Evolutionary conservation across 768 basidiomycete species (phyloP).

Genomic region (Suillus decipiens): DNA sequence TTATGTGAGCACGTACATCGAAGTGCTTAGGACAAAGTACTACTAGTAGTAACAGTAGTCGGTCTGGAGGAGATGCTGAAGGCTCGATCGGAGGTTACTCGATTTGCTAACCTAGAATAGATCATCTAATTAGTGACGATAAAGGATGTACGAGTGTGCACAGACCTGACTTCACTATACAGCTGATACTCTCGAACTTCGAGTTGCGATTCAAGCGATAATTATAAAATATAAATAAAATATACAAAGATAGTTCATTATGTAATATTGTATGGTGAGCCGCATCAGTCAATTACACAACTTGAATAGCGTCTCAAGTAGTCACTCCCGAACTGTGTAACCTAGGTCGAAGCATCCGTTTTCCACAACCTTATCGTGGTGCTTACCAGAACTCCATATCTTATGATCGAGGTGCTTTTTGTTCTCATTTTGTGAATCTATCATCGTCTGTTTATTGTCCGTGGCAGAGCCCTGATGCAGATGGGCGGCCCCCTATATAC

Average conservation of each 20-base stretch:
- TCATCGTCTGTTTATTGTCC: not conserved
- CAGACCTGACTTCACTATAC: not conserved
- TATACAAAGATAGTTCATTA: not conserved
- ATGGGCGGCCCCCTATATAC: too few relatives aligned
- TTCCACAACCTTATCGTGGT: not conserved
- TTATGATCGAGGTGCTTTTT: not conserved
- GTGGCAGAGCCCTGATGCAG: too few relatives aligned
- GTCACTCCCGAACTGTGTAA: not conserved
- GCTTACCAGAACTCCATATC: not conserved
- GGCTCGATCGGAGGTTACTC: conserved; percentile 40
- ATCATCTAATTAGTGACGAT: conserved; percentile 37
- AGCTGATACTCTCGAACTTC: too few relatives aligned
- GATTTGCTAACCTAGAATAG: not conserved
- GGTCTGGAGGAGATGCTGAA: conserved; percentile 41
- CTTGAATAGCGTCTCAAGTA: too few relatives aligned
- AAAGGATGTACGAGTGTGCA: conserved; percentile 37
- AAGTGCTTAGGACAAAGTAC: not conserved
- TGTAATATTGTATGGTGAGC: not conserved
- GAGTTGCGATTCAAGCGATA: not conserved
- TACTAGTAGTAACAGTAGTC: not conserved
- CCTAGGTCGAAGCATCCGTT: not conserved
- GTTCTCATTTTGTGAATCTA: not conserved
- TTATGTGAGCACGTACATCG: not conserved
- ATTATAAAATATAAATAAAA: not conserved
- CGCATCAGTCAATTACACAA: too few relatives aligned